Evolutionary conservation across 202 grass and related monocot species (phyloP).

Genomic region (Carex arenaria): DNA sequence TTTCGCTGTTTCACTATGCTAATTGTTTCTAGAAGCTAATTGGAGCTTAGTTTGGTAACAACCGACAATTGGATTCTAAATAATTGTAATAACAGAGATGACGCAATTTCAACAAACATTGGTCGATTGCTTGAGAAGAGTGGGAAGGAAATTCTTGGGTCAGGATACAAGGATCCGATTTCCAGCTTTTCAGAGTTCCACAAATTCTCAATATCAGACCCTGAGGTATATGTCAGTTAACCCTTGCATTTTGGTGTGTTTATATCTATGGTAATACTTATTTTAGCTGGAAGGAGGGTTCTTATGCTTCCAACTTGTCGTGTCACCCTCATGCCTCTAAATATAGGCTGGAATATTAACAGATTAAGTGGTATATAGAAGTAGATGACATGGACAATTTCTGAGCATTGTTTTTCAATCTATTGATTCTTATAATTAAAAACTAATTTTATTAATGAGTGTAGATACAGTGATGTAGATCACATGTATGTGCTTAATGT

Average conservation of each 20-base stretch:
- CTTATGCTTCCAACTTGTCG: not conserved
- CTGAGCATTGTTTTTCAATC: not conserved
- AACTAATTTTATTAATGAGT: not conserved
- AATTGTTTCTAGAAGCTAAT: not conserved
- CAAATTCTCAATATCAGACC: conserved; percentile 66
- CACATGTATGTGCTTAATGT: not conserved
- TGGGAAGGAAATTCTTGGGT: conserved; percentile 58
- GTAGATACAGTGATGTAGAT: not conserved
- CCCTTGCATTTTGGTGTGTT: not conserved
- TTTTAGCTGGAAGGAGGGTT: conserved; percentile 1
- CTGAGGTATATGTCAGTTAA: conserved; percentile 46
- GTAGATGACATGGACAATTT: not conserved
- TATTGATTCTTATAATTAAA: not conserved
- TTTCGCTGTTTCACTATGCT: not conserved
- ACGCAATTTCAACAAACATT: conserved; percentile 59
- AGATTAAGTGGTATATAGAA: not conserved
- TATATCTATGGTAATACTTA: not conserved
- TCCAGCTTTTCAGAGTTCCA: conserved; percentile 62
- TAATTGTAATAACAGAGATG: conserved; percentile 34
- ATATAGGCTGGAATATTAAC: not conserved
- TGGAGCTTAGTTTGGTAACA: conserved; percentile 7
- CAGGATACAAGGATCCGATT: conserved; percentile 62
- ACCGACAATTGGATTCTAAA: conserved; percentile 5
- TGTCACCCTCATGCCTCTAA: not conserved
- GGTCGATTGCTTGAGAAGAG: conserved; percentile 62